Conservation (phyloP, 192 early-diverging fungal genomes). For the Podila minutissima region DNA sequence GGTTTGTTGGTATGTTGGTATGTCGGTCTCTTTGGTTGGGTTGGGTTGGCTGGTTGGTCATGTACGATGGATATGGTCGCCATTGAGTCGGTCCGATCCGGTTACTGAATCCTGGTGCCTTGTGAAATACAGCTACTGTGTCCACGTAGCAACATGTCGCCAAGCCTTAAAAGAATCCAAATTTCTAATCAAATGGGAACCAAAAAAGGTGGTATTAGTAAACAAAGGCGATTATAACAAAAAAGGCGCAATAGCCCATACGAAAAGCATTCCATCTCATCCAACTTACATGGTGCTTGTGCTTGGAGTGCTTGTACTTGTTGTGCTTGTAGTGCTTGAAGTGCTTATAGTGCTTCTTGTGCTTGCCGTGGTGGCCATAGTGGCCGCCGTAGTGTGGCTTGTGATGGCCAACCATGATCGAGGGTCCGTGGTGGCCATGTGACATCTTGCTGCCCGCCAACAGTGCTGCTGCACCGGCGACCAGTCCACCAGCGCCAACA, state of each 20-base stretch:
- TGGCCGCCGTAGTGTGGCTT: neutral
- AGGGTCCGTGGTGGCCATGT: neutral
- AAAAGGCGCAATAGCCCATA: no score
- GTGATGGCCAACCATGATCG: slow-evolving; percentile 2
- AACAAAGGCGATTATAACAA: neutral
- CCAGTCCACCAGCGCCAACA: slow-evolving; percentile 9
- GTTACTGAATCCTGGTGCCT: no score
- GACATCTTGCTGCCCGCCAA: slow-evolving; percentile 18
- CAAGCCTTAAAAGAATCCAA: neutral
- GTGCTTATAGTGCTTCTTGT: slow-evolving; percentile 7
- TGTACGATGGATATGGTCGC: no score
- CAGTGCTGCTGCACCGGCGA: slow-evolving; percentile 8
- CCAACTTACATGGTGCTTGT: slow-evolving; percentile 25
- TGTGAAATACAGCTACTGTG: no score
- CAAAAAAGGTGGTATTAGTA: neutral
- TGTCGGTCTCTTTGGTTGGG: no score
- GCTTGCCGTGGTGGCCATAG: slow-evolving; percentile 1
- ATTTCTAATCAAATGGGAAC: neutral
- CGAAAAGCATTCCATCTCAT: no score
- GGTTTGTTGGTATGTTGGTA: no score
- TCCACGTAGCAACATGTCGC: no score
- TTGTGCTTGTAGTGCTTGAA: slow-evolving; percentile 7
- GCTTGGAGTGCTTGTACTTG: slow-evolving; percentile 15
- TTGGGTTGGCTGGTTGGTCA: no score
- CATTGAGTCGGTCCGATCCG: no score